These are phyloP conservation scores for Fraxinus angustifolia DNA, from an alignment of 305 asterid species.

Conservation along the genomic window DNA sequence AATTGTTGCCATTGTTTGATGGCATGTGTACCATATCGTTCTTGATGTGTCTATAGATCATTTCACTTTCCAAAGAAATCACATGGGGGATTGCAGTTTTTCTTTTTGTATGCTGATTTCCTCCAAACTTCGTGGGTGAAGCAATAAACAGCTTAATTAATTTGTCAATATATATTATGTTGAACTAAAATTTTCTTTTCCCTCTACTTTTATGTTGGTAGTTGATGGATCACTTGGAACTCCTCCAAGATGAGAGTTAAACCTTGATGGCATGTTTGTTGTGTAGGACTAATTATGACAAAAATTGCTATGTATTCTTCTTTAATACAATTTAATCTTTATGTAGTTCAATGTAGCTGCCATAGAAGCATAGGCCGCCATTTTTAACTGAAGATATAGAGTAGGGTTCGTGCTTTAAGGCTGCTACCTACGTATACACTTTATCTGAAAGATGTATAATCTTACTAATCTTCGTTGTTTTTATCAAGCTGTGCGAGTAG, in stretches of 20 bases:
- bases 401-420: neutral
- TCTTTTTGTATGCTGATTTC: neutral
- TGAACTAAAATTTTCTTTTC: neutral
- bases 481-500: neutral
- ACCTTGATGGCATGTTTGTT: neutral
- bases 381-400: neutral
- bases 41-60: neutral
- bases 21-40: constrained; percentile 27
- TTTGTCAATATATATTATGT: neutral
- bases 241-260: neutral
- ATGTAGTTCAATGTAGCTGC: neutral
- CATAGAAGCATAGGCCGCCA: neutral
- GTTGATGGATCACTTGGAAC: neutral
- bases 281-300: neutral
- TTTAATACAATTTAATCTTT: neutral
- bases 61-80: neutral
- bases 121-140: neutral
- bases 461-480: neutral
- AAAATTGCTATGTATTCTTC: neutral
- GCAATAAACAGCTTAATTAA: neutral
- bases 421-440: neutral
- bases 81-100: neutral
- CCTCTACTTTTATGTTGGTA: neutral
- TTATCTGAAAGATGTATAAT: neutral
- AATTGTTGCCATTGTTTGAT: constrained; percentile 17